phyloP scores from a whole-genome alignment of 208 protist species.

The Trichomonas tenax region DNA sequence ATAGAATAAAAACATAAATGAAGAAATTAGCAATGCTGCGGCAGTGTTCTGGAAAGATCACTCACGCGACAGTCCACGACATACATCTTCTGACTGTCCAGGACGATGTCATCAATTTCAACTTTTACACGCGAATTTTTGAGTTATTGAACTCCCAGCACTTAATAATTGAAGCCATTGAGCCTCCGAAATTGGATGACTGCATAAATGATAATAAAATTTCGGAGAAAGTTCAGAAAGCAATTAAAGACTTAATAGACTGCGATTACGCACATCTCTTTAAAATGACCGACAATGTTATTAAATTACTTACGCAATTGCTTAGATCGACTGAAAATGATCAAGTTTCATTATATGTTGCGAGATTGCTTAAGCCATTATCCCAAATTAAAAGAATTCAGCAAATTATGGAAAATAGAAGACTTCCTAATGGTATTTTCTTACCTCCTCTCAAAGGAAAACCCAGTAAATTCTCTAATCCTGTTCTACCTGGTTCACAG shows the following conservation, averaged over 20 bases:
- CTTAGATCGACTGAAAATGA: neutral
- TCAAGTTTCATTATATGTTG: neutral
- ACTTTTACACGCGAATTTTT: neutral
- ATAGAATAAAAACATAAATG: neutral
- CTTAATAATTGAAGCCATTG: neutral
- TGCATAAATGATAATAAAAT: neutral
- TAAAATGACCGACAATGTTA: neutral
- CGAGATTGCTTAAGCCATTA: neutral
- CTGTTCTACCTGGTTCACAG: neutral
- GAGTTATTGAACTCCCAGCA: neutral
- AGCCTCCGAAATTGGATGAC: neutral
- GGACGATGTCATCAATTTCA: neutral
- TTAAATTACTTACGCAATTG: neutral
- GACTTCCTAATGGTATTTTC: neutral
- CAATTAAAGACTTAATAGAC: neutral
- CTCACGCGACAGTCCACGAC: neutral
- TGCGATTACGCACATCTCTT: neutral
- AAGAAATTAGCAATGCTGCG: neutral
- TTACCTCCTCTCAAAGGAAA: neutral
- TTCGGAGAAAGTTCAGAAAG: neutral
- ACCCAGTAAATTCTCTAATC: neutral
- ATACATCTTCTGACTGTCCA: neutral
- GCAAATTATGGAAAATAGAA: neutral
- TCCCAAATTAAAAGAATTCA: neutral
- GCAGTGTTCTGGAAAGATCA: neutral